These are phyloP conservation scores for Auricularia auricula-judae DNA, from an alignment of 768 basidiomycete species.

Conservation along the genomic window DNA sequence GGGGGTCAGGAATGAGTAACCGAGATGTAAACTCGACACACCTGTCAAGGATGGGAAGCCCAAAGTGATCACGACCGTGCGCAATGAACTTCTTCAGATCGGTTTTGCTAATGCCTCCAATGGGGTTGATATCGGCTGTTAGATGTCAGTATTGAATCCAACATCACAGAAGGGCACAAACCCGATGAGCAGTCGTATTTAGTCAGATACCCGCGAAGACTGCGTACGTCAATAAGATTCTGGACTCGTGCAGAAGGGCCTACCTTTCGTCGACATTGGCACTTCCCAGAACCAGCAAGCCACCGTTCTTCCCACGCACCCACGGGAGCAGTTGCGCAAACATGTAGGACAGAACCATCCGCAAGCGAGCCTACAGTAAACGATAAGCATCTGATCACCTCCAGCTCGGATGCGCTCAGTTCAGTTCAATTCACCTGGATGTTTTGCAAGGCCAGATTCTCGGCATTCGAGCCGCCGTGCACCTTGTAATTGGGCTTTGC, in stretches of 20 bases:
- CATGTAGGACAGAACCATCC: slow-evolving; percentile 92
- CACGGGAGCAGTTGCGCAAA: slow-evolving; percentile 93
- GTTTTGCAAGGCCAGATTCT: slow-evolving; percentile 95
- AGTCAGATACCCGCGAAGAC: slow-evolving; percentile 90
- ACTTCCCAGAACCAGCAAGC: slow-evolving; percentile 89
- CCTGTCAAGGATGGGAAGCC: slow-evolving; percentile 76
- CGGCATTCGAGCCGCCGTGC: slow-evolving; percentile 76
- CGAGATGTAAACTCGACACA: slow-evolving; percentile 19
- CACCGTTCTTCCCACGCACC: slow-evolving; percentile 74
- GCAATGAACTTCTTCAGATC: slow-evolving; percentile 94
- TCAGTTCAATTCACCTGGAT: slow-evolving; percentile 52
- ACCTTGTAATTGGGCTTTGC: slow-evolving; percentile 64
- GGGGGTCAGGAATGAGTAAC: not conserved
- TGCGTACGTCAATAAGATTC: slow-evolving; percentile 17
- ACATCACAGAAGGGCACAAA: slow-evolving; percentile 16
- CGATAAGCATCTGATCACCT: not conserved
- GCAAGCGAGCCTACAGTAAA: slow-evolving; percentile 59
- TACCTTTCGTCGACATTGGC: slow-evolving; percentile 98
- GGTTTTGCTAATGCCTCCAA: slow-evolving; percentile 95
- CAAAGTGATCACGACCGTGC: slow-evolving; percentile 66
- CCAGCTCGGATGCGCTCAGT: not conserved
- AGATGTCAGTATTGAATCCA: not conserved
- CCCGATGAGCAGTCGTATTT: slow-evolving; percentile 96
- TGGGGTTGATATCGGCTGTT: slow-evolving; percentile 92
- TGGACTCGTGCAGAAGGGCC: not conserved